These are phyloP conservation scores for Fomitopsis palustris DNA, from an alignment of 1,284 basidiomycete species.

Conservation along the genomic window DNA sequence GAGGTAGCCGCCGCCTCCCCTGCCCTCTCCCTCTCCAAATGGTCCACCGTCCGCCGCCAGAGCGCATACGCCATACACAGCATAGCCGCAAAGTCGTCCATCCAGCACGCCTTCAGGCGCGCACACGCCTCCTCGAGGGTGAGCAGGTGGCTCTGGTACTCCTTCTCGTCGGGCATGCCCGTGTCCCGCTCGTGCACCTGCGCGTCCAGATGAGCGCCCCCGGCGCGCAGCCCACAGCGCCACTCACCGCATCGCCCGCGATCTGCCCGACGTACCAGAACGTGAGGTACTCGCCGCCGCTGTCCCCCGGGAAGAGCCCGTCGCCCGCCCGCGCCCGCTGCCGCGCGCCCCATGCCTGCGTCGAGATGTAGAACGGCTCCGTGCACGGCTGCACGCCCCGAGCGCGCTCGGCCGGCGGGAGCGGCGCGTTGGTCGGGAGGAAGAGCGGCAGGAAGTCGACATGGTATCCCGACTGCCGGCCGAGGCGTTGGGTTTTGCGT, in stretches of 20 bases:
- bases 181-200: conserved; percentile 46
- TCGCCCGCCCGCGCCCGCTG: not conserved
- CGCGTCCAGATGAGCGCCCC: not conserved
- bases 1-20: no score
- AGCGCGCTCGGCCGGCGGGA: conserved; percentile 25
- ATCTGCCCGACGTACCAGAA: conserved; percentile 55
- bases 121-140: conserved; percentile 24
- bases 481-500: not conserved
- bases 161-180: conserved; percentile 52
- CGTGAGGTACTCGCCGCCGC: conserved; percentile 46
- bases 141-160: conserved; percentile 36
- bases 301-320: conserved; percentile 10
- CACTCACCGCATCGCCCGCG: conserved; percentile 44
- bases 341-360: conserved; percentile 28
- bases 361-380: conserved; percentile 46
- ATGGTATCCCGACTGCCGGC: conserved; percentile 47
- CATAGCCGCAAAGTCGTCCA: conserved; percentile 1
- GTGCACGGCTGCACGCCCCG: conserved; percentile 25
- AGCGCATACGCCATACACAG: conserved; percentile 13
- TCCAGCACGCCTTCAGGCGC: conserved; percentile 9
- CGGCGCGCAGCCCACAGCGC: not conserved
- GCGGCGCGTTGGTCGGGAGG: conserved; percentile 37
- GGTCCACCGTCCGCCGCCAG: conserved; percentile 11
- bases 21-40: not conserved
- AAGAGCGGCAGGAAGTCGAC: conserved; percentile 46